Evolutionary conservation across 208 protist genomes (phyloP).

Genomic region (Crithidia sp.): DNA sequence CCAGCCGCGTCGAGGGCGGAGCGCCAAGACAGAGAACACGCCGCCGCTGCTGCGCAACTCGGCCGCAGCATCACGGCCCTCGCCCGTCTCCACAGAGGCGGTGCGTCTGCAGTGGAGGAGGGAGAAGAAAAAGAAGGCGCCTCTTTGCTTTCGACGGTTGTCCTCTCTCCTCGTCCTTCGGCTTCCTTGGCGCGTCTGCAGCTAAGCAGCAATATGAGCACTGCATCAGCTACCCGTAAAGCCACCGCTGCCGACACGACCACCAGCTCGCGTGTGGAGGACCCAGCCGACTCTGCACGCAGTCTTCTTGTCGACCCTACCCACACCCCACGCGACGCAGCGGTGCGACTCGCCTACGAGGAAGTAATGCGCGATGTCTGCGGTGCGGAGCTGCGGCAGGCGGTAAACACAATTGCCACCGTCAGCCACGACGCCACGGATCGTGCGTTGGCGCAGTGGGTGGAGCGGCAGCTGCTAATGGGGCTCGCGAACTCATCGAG

Average conservation of each 20-base stretch:
- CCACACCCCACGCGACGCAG: constrained; percentile 34
- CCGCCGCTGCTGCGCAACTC: constrained; percentile 14
- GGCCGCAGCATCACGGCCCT: constrained; percentile 12
- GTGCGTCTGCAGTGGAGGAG: neutral
- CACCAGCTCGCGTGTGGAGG: neutral
- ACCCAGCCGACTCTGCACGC: constrained; percentile 8
- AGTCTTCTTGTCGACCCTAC: constrained; percentile 35
- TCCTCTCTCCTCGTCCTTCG: no score
- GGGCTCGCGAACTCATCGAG: neutral
- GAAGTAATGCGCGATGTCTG: constrained; percentile 38
- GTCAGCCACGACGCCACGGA: constrained; percentile 22
- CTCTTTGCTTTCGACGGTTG: no score
- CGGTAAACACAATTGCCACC: constrained; percentile 19
- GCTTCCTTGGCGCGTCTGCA: no score
- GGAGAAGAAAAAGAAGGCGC: no score
- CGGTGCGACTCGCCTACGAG: constrained; percentile 55
- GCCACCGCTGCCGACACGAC: no score
- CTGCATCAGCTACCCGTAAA: no score
- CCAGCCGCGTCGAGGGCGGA: constrained; percentile 3
- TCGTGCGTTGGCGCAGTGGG: constrained; percentile 51
- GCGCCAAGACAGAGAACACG: constrained; percentile 20
- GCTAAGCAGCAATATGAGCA: no score
- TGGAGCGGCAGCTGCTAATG: constrained; percentile 31
- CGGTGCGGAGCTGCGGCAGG: constrained; percentile 19
- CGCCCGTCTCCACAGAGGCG: neutral